Conservation (phyloP, 805 yeast genomes). For the Komagataella mondaviorum region DNA sequence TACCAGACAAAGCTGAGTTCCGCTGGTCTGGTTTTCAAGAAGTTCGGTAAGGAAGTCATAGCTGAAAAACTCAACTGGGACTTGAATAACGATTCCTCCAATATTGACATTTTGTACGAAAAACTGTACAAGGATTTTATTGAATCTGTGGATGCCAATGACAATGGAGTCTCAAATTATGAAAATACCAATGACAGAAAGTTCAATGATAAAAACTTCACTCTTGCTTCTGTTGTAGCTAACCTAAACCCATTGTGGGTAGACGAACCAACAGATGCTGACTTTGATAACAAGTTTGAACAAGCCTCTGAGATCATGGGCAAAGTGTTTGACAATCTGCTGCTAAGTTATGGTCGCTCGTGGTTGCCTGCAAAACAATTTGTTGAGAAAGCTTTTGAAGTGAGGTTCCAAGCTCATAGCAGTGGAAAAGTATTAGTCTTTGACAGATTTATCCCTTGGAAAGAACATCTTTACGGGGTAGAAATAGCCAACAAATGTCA, state of each 20-base stretch:
- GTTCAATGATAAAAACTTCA: slow-evolving; percentile 61
- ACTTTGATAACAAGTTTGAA: slow-evolving; percentile 50
- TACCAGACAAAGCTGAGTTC: slow-evolving; percentile 75
- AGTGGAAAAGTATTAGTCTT: slow-evolving; percentile 68
- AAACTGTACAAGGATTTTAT: slow-evolving; percentile 79
- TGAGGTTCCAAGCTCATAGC: slow-evolving; percentile 45
- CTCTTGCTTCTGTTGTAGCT: slow-evolving; percentile 67
- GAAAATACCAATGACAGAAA: slow-evolving; percentile 39
- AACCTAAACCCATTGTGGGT: slow-evolving; percentile 83
- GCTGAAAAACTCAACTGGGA: slow-evolving; percentile 32
- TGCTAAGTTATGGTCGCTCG: slow-evolving; percentile 61
- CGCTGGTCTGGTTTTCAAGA: slow-evolving; percentile 89
- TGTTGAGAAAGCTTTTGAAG: slow-evolving; percentile 56
- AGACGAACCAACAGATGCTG: slow-evolving; percentile 48
- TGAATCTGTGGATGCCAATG: slow-evolving; percentile 92
- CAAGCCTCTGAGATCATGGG: slow-evolving; percentile 81
- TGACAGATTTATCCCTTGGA: slow-evolving; percentile 85
- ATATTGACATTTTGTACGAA: slow-evolving; percentile 52
- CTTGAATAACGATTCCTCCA: slow-evolving; percentile 17
- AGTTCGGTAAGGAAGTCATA: slow-evolving; percentile 64
- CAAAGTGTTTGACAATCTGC: slow-evolving; percentile 50
- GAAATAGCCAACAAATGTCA: slow-evolving; percentile 47
- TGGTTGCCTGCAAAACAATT: slow-evolving; percentile 85
- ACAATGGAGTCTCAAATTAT: slow-evolving; percentile 78
- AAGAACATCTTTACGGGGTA: slow-evolving; percentile 70